Evolutionary conservation across 371 early-diverging fungal genomes (phyloP), one percentile per base, ranked within the genome.

Genomic region (Basidiobolus meristosporus): DNA sequence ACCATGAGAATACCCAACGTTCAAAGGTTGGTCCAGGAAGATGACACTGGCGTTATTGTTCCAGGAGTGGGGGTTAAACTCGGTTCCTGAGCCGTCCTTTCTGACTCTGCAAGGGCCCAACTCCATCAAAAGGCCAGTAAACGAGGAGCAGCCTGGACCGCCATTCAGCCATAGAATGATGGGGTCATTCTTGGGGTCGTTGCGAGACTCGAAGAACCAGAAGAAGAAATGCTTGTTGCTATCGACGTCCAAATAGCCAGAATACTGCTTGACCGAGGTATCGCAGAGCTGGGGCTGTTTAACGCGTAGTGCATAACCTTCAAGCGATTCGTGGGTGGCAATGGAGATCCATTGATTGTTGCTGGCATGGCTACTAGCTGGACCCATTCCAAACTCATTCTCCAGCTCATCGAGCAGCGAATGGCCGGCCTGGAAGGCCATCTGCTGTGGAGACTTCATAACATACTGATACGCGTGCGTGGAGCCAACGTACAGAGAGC

Each of bases 1-100:
- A 35, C 79, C 79, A 51, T 79, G 65, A 37, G 81, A 80, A 50
- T 63, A 82, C 16, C 82, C 82, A 39, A 78, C 76, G 41, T 79
- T 77, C 17, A 73, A 44, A 6, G 82, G 82, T 51, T 82, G 82
- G 62, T 82, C 82, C 47, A 82, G 52, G 53, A 80, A 82, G 22
- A 82, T 59, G 36, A 82, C 57, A 40, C 66, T 74, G n/a, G 81
- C 77, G 41, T 73, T 63, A 45, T 63, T 66, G 51, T 79, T 74
- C 82, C 82, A 82, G 5, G 68, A 65, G 43, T 70, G 59, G 20
- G 57, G 46, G 52, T 82, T 74, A 40, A 39, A 35, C 19, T 43
- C 42, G 1, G 74, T 63, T 17, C 56, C 60, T 39, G 54, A 54
- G 35, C 82, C 82, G 32, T 58, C 62, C 31, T 60, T 50, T 38